Percentiles rank a stretch among this genome's conserved stretches.
phyloP scores from a whole-genome alignment of 2,329 filamentous ascomycete genomes.

The Ophiocordyceps unilateralis region DNA sequence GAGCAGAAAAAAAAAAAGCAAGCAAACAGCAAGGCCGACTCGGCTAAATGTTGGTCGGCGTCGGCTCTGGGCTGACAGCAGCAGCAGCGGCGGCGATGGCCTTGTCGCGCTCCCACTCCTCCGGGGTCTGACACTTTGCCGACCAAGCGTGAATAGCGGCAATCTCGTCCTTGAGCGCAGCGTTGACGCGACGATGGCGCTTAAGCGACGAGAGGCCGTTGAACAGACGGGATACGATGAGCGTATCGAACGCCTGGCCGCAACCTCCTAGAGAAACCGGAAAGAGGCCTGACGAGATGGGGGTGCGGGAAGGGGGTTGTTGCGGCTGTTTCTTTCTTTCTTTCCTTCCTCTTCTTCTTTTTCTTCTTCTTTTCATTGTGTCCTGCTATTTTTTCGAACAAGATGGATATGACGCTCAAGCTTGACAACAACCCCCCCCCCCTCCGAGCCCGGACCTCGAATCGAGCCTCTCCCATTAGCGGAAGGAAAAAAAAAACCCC shows the following conservation, averaged over 20 bases:
- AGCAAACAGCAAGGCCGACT: too few relatives aligned
- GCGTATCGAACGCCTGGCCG: constrained; percentile 41
- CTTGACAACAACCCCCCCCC: too few relatives aligned
- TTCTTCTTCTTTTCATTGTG: too few relatives aligned
- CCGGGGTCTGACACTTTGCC: constrained; percentile 80
- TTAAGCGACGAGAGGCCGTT: constrained; percentile 60
- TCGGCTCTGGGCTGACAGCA: constrained; percentile 22
- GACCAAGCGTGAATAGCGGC: constrained; percentile 89
- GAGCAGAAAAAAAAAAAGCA: too few relatives aligned
- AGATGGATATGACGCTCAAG: too few relatives aligned
- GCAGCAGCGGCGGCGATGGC: constrained; percentile 24
- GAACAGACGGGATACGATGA: constrained; percentile 50
- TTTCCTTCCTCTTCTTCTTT: not conserved
- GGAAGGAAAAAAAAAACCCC: not conserved
- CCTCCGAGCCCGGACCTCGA: not conserved
- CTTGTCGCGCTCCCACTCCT: constrained; percentile 62
- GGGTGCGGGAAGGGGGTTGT: not conserved
- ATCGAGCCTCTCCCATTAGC: not conserved
- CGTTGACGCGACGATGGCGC: constrained; percentile 74
- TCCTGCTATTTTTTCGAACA: too few relatives aligned
- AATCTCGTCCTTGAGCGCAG: constrained; percentile 70
- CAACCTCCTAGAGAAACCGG: constrained; percentile 31
- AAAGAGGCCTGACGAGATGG: not conserved
- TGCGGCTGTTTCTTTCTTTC: not conserved
- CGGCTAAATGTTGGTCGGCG: not conserved